These are phyloP conservation scores for Brassica rapa DNA, from an alignment of 345 rosid species.

Conservation along the genomic window DNA sequence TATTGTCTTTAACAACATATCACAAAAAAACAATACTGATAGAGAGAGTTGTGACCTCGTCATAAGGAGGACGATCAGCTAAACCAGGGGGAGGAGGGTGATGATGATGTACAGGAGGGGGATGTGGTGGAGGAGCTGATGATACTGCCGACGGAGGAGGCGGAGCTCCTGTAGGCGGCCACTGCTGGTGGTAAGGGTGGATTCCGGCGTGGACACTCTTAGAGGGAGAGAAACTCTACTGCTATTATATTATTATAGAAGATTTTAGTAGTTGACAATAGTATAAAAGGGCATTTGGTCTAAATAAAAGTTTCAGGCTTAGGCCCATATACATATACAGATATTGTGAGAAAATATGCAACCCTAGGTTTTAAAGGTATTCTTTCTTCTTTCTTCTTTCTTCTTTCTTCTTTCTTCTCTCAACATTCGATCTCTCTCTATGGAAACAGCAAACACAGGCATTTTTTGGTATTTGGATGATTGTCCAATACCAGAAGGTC, in stretches of 20 bases:
- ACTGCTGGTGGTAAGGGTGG: conserved; percentile 87
- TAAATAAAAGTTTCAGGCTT: too few relatives aligned
- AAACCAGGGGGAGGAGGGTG: conserved; percentile 59
- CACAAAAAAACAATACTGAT: neutral
- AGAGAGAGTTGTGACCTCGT: conserved; percentile 60
- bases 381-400: too few relatives aligned
- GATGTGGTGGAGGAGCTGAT: conserved; percentile 51
- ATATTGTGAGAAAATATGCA: too few relatives aligned
- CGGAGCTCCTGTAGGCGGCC: conserved; percentile 67
- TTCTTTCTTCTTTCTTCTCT: too few relatives aligned
- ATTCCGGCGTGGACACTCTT: conserved; percentile 57
- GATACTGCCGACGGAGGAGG: conserved; percentile 63
- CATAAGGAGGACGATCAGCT: conserved; percentile 64
- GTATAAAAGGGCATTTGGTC: too few relatives aligned
- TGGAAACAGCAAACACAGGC: neutral
- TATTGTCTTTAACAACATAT: neutral
- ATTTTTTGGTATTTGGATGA: neutral
- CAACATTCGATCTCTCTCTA: too few relatives aligned
- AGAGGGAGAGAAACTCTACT: neutral
- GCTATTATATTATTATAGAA: too few relatives aligned
- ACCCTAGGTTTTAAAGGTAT: too few relatives aligned
- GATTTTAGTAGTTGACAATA: too few relatives aligned
- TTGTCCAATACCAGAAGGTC: neutral
- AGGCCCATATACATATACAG: too few relatives aligned
- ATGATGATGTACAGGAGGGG: conserved; percentile 49